phyloP scores from a whole-genome alignment of 202 grass and related monocot species.

The Eragrostis tef region DNA sequence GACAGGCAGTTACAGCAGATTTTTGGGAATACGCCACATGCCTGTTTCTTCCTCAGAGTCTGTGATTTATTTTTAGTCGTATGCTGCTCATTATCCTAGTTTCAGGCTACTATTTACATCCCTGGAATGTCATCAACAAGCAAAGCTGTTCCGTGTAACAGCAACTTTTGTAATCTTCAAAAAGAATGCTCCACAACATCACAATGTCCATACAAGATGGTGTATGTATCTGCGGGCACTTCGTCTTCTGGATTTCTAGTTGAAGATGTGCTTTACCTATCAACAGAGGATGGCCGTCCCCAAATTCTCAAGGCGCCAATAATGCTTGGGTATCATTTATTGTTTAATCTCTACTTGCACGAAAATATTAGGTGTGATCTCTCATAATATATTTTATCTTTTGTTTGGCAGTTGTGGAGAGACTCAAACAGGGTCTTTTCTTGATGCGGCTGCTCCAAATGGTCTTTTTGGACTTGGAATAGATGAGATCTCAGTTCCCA shows the following conservation, averaged over 20 bases:
- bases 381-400: slow-evolving; percentile 1
- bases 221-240: slow-evolving; percentile 76
- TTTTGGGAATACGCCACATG: slow-evolving; percentile 2
- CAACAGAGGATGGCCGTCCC: slow-evolving; percentile 56
- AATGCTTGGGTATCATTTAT: slow-evolving; percentile 69
- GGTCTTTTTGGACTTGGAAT: slow-evolving; percentile 87
- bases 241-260: slow-evolving; percentile 91
- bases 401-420: slow-evolving; percentile 69
- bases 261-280: slow-evolving; percentile 77
- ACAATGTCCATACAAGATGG: slow-evolving; percentile 75
- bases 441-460: slow-evolving; percentile 79
- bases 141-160: slow-evolving; percentile 65
- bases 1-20: too few relatives aligned
- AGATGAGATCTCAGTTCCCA: slow-evolving; percentile 79
- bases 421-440: slow-evolving; percentile 82
- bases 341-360: neutral
- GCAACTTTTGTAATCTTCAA: slow-evolving; percentile 67
- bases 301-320: slow-evolving; percentile 72
- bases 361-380: neutral
- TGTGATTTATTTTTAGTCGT: neutral
- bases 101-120: slow-evolving; percentile 62
- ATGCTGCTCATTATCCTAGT: slow-evolving; percentile 7
- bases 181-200: slow-evolving; percentile 63
- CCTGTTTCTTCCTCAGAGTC: neutral
- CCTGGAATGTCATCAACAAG: slow-evolving; percentile 83